phyloP scores from a whole-genome alignment of 2,329 filamentous ascomycete genomes.

The Fusarium palustre region DNA sequence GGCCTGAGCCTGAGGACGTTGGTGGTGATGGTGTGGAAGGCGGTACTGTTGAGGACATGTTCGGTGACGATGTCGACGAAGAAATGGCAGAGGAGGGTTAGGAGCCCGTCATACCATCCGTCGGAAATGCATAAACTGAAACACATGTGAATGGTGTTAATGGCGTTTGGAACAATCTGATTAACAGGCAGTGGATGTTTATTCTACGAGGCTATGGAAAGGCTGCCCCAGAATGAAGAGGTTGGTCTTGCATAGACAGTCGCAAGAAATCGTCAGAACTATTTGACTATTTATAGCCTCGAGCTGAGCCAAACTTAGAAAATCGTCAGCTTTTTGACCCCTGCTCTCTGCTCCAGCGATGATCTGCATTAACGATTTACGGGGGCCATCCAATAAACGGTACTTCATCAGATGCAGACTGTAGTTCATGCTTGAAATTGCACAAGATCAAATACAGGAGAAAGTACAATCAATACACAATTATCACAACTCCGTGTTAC shows the following conservation, averaged over 20 bases:
- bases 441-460: neutral
- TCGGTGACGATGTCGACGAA: slow-evolving; percentile 66
- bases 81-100: slow-evolving; percentile 63
- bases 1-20: slow-evolving; percentile 56
- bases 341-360: neutral
- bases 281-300: neutral
- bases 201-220: neutral
- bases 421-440: neutral
- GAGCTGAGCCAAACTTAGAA: neutral
- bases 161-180: slow-evolving; percentile 28
- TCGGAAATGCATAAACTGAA: slow-evolving; percentile 6
- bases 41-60: slow-evolving; percentile 66
- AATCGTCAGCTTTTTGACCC: neutral
- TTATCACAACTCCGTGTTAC: slow-evolving; percentile 50
- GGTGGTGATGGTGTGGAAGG: slow-evolving; percentile 62
- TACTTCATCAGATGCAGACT: neutral
- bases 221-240: neutral
- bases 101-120: slow-evolving; percentile 16
- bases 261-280: neutral
- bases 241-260: neutral
- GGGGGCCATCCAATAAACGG: neutral
- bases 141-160: slow-evolving; percentile 31
- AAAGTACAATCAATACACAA: slow-evolving; percentile 35
- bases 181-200: slow-evolving; percentile 17
- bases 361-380: neutral